These are phyloP conservation scores for Geoglossum cookeanum DNA, from an alignment of 2,329 filamentous ascomycete genomes.

Conservation along the genomic window DNA sequence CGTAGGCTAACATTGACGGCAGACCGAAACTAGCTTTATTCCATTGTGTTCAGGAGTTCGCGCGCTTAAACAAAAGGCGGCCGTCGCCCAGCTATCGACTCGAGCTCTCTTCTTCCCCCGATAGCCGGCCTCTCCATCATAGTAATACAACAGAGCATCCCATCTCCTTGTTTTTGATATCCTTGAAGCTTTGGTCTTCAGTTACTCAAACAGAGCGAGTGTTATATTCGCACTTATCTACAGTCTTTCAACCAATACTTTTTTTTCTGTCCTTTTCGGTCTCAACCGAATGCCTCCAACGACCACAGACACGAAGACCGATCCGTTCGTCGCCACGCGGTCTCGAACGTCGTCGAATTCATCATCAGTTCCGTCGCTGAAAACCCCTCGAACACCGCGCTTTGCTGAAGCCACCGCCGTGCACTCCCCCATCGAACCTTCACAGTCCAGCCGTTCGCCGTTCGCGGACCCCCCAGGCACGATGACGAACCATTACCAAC, in stretches of 20 bases:
- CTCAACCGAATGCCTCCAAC: neutral
- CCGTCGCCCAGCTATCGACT: slow-evolving; percentile 15
- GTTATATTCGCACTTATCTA: slow-evolving; percentile 13
- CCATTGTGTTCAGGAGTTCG: slow-evolving; percentile 10
- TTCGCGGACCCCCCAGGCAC: slow-evolving; percentile 38
- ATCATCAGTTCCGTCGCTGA: slow-evolving; percentile 25
- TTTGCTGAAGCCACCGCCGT: slow-evolving; percentile 68
- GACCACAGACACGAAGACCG: neutral
- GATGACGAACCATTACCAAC: slow-evolving; percentile 28
- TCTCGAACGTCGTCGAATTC: slow-evolving; percentile 20
- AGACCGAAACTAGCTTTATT: neutral
- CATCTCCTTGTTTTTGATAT: slow-evolving; percentile 11
- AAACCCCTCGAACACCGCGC: slow-evolving; percentile 53
- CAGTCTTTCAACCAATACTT: neutral
- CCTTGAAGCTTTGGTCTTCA: slow-evolving; percentile 13
- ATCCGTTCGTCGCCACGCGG: slow-evolving; percentile 14
- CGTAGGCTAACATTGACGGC: neutral
- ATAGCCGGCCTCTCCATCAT: slow-evolving; percentile 22
- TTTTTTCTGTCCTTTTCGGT: neutral
- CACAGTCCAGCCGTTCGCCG: slow-evolving; percentile 27
- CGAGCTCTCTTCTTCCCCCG: slow-evolving; percentile 15
- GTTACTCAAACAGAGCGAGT: slow-evolving; percentile 21
- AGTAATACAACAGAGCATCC: slow-evolving; percentile 18
- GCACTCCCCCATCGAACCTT: slow-evolving; percentile 51
- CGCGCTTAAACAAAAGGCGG: slow-evolving; percentile 21